Evolutionary conservation across 2,329 filamentous ascomycete species (phyloP), one percentile per base, ranked within the genome.

Genomic region (Zarea fungicola): DNA sequence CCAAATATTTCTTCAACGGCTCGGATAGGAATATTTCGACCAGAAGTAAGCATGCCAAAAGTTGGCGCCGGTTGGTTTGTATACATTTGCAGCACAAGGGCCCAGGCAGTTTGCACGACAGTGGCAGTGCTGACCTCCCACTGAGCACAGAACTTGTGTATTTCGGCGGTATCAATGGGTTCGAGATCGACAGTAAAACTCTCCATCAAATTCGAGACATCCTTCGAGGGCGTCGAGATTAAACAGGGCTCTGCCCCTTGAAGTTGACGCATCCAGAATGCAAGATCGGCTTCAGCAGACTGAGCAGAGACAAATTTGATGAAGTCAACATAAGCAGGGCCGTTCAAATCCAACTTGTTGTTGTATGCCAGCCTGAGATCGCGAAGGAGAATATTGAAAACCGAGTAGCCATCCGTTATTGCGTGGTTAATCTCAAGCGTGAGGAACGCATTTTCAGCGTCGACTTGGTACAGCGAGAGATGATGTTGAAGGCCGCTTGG

Each of bases 21-120:
- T 7, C 48, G 10, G 21, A 55, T 32, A 19, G 51, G 46, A 18
- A 51, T 23, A 35, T 55, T 49, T 9, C 53, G 42, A 10, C 53
- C 53, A 4, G 52, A 55, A 5, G 35, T 42, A 13, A 52, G 19
- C n/a, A 14, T 51, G 22, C 53, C 53, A n/a, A 55, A 51, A 23
- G 51, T 53, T 3, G 51, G 48, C 5, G 42, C 16, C 10, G 23
- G 22, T 4, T 37, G 18, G 18, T 31, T 39, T 22, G 46, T 42
- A 26, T 49, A 42, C 10, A 34, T 34, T 14, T 26, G 14, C 3
- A 49, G 37, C 14, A 49, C 46, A 18, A 49, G 37, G 14, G 37
- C 46, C 46, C 46, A 49, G 5, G 46, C 46, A 6, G 32, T 18
- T 22, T 49, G 25, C 10, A 42, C n/a, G 10, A 49, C 18, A 14